Base-by-base conservation (phyloP, 1,284 basidiomycete species). In the Xerocomus minutiporus region DNA sequence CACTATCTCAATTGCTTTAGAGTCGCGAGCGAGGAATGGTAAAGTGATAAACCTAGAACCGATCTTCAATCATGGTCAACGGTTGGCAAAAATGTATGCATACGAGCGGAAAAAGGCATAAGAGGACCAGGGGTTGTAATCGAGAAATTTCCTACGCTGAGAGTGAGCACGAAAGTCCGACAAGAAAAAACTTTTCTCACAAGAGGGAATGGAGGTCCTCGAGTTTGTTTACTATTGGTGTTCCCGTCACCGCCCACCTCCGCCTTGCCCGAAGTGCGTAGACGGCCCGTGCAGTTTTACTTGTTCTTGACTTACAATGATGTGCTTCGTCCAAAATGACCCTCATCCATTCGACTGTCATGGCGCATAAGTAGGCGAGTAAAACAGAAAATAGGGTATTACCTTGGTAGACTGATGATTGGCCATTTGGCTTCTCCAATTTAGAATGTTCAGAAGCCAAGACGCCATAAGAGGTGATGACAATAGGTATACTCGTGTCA, bases 181-280 rank as follows among this genome's bases (percentile, higher is more conserved):
- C 36, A 35, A 35, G 26, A 38, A 56, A 26, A 8, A 29, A 2
- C 5, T 46, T 20, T 8, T 67, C 85, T 61, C 54, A 91, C 87
- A 97, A 71, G 2, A 97, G 75, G 0, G 91, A 94, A 63, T 90
- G 95, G 7, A 99, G 74, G 64, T 98, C 95, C 57, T 97, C 96
- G 5, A 98, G 77, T 46, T 87, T 84, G 67, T 99, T 99, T 54
- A 98, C 93, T 57, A 99, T 98, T 0, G 96, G 96, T 9, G 96
- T 98, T 31, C 93, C 90, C 5, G 93, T 97, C 12, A 97, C 81
- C 5, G 91, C 91, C 96, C 96, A 99, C 57, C 91, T 79, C 35
- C 91, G 77, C 54, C 85, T 77, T 3, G 90, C 89, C 45, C 80
- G 80, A 7, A 99, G 77, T 8, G 88, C 89, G 66, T 88, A 97